A percentile compares a stretch with the other conserved stretches of the same genome.
phyloP scores from a whole-genome alignment of 352 stramenopile genomes.

The Phytopythium cucurbitacearum region DNA sequence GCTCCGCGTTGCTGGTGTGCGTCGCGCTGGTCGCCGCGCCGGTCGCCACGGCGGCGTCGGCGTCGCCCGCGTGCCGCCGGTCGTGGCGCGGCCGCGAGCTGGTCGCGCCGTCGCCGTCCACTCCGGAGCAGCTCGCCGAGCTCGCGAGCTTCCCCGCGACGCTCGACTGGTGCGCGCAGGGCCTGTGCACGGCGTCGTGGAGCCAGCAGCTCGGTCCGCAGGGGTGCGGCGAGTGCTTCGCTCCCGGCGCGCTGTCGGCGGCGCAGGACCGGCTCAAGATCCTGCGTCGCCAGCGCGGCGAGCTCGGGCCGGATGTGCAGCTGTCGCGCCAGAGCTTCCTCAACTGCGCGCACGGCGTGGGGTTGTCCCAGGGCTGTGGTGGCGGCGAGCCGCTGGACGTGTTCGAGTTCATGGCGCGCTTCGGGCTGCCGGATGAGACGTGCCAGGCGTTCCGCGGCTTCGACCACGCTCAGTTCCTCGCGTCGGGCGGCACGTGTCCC shows the following conservation, averaged over 20 bases:
- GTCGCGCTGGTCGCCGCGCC: neutral
- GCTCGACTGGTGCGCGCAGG: constrained; percentile 86
- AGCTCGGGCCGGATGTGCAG: constrained; percentile 47
- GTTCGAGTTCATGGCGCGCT: constrained; percentile 62
- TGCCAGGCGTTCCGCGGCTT: constrained; percentile 61
- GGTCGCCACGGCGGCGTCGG: constrained; percentile 4
- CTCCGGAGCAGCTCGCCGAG: constrained; percentile 25
- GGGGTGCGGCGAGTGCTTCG: constrained; percentile 78
- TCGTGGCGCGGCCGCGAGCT: constrained; percentile 41
- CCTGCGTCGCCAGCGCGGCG: constrained; percentile 33
- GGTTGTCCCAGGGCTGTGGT: constrained; percentile 46
- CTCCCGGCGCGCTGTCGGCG: constrained; percentile 49
- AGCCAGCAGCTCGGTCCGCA: constrained; percentile 61
- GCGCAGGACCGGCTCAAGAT: constrained; percentile 72
- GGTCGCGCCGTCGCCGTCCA: constrained; percentile 25
- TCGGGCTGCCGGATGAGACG: constrained; percentile 47
- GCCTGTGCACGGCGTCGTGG: constrained; percentile 56
- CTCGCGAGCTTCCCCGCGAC: constrained; percentile 33
- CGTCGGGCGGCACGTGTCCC: constrained; percentile 50
- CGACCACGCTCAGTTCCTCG: constrained; percentile 47
- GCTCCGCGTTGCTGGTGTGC: neutral
- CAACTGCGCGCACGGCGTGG: constrained; percentile 53
- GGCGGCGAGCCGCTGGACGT: constrained; percentile 55
- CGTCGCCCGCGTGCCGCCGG: constrained; percentile 39
- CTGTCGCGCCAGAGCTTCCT: constrained; percentile 57